Percentiles rank a stretch among this genome's conserved stretches.
Conservation (phyloP, 2,329 filamentous ascomycete species). For the Xylariaceae sp. region DNA sequence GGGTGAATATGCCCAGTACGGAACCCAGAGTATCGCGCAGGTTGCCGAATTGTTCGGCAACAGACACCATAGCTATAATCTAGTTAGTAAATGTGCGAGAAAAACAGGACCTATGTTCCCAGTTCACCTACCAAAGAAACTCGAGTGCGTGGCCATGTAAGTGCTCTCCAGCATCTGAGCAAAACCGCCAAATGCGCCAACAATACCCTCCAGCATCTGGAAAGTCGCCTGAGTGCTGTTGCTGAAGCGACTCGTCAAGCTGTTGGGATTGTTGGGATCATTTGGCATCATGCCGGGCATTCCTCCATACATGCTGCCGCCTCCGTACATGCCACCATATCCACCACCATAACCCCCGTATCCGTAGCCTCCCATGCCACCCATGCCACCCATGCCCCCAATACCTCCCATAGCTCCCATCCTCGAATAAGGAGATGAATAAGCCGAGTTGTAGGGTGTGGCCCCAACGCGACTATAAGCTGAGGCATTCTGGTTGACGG, state of each 20-base stretch:
- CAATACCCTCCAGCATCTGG: constrained; percentile 96
- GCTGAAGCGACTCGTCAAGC: constrained; percentile 92
- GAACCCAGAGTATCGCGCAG: constrained; percentile 92
- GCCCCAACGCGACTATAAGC: constrained; percentile 72
- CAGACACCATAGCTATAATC: constrained; percentile 87
- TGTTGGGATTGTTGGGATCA: constrained; percentile 87
- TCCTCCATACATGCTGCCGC: constrained; percentile 49
- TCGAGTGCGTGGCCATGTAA: constrained; percentile 99
- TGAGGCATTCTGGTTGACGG: constrained; percentile 88
- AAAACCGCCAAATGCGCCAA: constrained; percentile 95
- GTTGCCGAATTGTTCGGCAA: constrained; percentile 96
- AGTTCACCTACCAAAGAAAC: constrained; percentile 83
- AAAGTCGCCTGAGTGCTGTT: constrained; percentile 97
- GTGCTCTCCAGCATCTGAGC: constrained; percentile 99
- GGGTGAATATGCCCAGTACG: constrained; percentile 90
- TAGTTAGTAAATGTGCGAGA: constrained; percentile 15
- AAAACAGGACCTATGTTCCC: background rate
- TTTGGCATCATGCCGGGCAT: constrained; percentile 54
- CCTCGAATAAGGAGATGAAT: constrained; percentile 60
- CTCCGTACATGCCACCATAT: constrained; percentile 52
- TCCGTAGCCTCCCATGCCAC: constrained; percentile 47
- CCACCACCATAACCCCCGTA: constrained; percentile 51
- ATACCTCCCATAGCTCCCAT: background rate
- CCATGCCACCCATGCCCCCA: constrained; percentile 41
- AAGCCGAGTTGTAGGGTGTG: constrained; percentile 55